A percentile compares a stretch with the other conserved stretches of the same genome.
Conservation (phyloP, 2,329 filamentous ascomycete species). For the Trichoderma lentiforme region DNA sequence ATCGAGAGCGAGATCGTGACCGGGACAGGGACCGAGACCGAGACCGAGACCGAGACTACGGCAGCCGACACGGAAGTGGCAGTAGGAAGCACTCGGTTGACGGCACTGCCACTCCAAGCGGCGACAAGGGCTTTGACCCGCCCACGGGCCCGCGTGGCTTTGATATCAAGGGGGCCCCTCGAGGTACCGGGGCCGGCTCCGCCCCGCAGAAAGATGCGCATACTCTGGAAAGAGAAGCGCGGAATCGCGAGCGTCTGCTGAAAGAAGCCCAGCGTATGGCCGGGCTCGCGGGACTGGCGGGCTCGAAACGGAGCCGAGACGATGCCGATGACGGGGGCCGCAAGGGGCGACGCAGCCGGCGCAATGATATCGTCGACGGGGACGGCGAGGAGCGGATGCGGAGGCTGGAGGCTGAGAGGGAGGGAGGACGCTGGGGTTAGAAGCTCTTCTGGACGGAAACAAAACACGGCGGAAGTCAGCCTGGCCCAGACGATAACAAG, state of each 20-base stretch:
- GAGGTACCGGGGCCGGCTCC: constrained; percentile 13
- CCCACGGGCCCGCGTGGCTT: constrained; percentile 40
- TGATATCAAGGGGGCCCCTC: constrained; percentile 35
- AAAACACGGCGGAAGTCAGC: neutral
- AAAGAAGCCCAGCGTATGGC: constrained; percentile 67
- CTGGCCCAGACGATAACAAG: neutral
- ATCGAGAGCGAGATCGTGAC: constrained; percentile 36
- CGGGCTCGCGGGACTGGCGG: constrained; percentile 45
- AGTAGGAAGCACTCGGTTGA: constrained; percentile 33
- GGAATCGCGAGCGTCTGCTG: constrained; percentile 62
- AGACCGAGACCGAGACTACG: constrained; percentile 34
- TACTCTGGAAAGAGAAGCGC: constrained; percentile 65
- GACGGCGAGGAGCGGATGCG: constrained; percentile 51
- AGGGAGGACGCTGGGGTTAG: constrained; percentile 50
- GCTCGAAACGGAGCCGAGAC: constrained; percentile 50
- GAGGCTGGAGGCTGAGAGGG: constrained; percentile 58
- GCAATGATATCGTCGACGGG: constrained; percentile 46
- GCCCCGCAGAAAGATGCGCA: constrained; percentile 53
- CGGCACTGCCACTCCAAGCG: constrained; percentile 29
- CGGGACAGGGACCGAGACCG: constrained; percentile 36
- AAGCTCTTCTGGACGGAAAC: neutral
- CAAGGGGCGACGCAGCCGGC: constrained; percentile 40
- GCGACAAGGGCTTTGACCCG: constrained; percentile 41
- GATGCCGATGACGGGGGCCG: constrained; percentile 42
- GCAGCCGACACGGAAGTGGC: constrained; percentile 31